Evolutionary conservation across 495 filamentous ascomycete species (phyloP).

Genomic region (Pseudevernia furfuracea): DNA sequence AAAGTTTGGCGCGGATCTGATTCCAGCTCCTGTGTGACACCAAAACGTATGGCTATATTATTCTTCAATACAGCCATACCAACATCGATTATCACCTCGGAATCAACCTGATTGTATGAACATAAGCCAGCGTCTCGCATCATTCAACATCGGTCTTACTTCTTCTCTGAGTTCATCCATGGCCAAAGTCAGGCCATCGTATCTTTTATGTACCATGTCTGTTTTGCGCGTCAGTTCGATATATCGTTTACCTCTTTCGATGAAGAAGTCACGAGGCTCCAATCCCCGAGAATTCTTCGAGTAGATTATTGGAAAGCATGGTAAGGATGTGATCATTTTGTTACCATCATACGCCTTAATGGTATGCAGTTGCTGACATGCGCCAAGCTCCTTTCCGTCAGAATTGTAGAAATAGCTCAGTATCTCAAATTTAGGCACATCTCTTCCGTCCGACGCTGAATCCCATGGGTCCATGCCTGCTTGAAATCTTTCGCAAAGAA

Average conservation of each 20-base stretch:
- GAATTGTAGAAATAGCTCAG: not conserved
- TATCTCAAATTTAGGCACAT: not conserved
- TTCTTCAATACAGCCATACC: conserved; percentile 4
- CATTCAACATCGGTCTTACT: not conserved
- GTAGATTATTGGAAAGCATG: not conserved
- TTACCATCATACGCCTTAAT: not conserved
- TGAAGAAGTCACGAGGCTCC: not conserved
- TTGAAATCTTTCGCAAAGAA: not conserved
- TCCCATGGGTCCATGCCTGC: not conserved
- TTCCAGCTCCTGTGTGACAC: not conserved
- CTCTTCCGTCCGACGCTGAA: not conserved
- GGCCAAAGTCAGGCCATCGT: not conserved
- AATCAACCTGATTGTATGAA: not conserved
- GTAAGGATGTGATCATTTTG: not conserved
- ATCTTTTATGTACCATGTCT: not conserved
- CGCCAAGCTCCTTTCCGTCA: not conserved
- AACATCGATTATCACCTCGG: not conserved
- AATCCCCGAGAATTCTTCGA: not conserved
- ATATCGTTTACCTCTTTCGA: not conserved
- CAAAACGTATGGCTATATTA: not conserved
- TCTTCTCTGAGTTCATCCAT: not conserved
- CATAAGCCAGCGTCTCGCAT: not conserved
- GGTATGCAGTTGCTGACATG: not conserved
- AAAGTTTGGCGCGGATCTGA: not conserved
- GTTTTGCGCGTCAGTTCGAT: not conserved